phyloP scores from a whole-genome alignment of 2,329 filamentous ascomycete species.

The Penicillium sp. region DNA sequence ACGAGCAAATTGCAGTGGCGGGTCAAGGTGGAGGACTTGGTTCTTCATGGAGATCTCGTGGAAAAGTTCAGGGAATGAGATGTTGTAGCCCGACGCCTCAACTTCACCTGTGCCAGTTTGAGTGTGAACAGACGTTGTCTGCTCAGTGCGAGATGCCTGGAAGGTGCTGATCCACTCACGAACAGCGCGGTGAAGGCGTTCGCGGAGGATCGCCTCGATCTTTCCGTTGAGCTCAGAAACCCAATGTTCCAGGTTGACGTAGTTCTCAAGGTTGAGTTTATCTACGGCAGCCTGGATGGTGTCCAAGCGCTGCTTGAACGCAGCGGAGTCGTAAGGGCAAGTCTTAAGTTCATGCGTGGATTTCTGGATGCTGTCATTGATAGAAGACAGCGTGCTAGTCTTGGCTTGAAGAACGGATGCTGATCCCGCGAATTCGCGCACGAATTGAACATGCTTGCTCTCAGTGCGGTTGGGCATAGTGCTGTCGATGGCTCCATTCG shows the following conservation, averaged over 20 bases:
- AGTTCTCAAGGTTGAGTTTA: conserved; percentile 93
- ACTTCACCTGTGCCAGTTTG: conserved; percentile 23
- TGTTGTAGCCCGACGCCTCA: conserved; percentile 32
- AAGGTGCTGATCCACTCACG: conserved; percentile 84
- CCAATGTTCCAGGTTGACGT: conserved; percentile 87
- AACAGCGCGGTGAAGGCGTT: conserved; percentile 79
- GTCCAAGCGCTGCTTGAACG: conserved; percentile 75
- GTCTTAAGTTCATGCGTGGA: conserved; percentile 75
- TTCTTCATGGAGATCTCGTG: conserved; percentile 98
- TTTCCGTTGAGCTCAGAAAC: conserved; percentile 79
- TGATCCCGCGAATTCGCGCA: conserved; percentile 82
- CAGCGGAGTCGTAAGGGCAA: conserved; percentile 74
- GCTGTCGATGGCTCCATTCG: conserved; percentile 55
- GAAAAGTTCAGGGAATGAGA: conserved; percentile 53
- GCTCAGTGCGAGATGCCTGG: conserved; percentile 49
- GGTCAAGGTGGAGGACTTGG: conserved; percentile 93
- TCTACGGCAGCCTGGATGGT: conserved; percentile 88
- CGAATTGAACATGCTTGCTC: conserved; percentile 94
- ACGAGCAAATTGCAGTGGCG: conserved; percentile 82
- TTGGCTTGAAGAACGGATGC: conserved; percentile 87
- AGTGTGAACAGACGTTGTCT: conserved; percentile 17
- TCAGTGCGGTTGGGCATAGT: conserved; percentile 59
- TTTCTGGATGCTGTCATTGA: conserved; percentile 76
- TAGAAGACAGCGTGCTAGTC: conserved; percentile 69
- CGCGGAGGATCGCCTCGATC: conserved; percentile 72